Evolutionary conservation across 1,139 yeast genomes (phyloP).

Genomic region (Entelexis sorbosivorans): DNA sequence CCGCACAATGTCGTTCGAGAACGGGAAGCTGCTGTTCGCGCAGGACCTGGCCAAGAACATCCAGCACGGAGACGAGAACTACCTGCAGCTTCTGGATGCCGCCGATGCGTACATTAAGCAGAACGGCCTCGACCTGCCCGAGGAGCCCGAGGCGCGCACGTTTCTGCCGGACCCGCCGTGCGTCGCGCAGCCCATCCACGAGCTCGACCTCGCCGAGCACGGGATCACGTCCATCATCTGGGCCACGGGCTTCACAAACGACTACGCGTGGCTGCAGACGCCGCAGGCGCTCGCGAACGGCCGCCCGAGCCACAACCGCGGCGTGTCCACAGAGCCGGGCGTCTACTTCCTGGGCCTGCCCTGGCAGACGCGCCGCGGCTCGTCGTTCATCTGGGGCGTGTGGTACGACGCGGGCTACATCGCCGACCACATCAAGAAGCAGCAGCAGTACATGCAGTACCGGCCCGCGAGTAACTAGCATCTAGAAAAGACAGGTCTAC

Average conservation of each 20-base stretch:
- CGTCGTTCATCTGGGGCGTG: conserved; percentile 22
- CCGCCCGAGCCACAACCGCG: conserved; percentile 18
- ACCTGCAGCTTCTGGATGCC: conserved; percentile 13
- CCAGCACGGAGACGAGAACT: conserved; percentile 17
- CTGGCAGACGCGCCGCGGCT: conserved; percentile 22
- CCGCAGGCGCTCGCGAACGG: conserved; percentile 12
- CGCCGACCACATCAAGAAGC: conserved; percentile 18
- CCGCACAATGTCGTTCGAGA: conserved; percentile 10
- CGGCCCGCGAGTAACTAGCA: background rate
- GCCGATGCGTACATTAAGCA: conserved; percentile 16
- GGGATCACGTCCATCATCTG: conserved; percentile 17
- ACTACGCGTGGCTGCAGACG: conserved; percentile 16
- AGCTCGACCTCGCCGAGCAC: conserved; percentile 11
- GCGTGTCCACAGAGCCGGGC: conserved; percentile 19
- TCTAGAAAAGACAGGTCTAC: no score
- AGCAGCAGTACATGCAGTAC: conserved; percentile 13
- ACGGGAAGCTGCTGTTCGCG: conserved; percentile 12
- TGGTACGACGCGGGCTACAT: conserved; percentile 21
- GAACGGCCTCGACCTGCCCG: conserved; percentile 18
- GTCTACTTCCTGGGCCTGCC: conserved; percentile 20
- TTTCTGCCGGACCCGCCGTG: conserved; percentile 16
- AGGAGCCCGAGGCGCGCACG: conserved; percentile 16
- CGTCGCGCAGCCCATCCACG: conserved; percentile 10
- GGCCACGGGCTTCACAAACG: conserved; percentile 21
- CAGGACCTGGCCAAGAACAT: conserved; percentile 14